Conservation (phyloP, 164 flowering plant species). For the Warburgia ugandensis region DNA sequence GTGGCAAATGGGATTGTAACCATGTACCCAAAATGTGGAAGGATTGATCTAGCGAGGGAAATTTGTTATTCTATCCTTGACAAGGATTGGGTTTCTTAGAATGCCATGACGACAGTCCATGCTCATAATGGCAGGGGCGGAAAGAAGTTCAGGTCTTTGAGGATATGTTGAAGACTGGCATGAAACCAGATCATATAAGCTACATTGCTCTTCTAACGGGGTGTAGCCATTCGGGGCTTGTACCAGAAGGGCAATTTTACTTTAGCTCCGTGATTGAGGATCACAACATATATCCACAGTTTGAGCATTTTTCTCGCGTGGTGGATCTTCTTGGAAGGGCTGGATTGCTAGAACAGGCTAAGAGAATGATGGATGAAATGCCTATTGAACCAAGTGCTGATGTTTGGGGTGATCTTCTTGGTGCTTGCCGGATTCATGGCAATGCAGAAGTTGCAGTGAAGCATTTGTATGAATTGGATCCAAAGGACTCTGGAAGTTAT, state of each 20-base stretch:
- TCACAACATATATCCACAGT: slow-evolving; percentile 23
- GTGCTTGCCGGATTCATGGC: slow-evolving; percentile 38
- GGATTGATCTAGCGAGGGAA: slow-evolving; percentile 26
- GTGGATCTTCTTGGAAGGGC: slow-evolving; percentile 50
- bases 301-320: slow-evolving; percentile 42
- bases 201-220: slow-evolving; percentile 36
- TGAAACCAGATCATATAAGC: slow-evolving; percentile 37
- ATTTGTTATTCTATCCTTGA: slow-evolving; percentile 22
- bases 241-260: slow-evolving; percentile 26
- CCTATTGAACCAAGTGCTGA: slow-evolving; percentile 30
- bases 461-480: slow-evolving; percentile 28
- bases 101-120: slow-evolving; percentile 41
- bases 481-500: slow-evolving; percentile 39
- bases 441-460: slow-evolving; percentile 36
- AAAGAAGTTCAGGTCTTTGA: slow-evolving; percentile 32
- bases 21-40: slow-evolving; percentile 45
- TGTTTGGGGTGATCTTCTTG: slow-evolving; percentile 45
- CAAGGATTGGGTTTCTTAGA: slow-evolving; percentile 47
- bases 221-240: slow-evolving; percentile 43
- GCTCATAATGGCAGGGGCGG: slow-evolving; percentile 42
- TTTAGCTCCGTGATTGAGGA: slow-evolving; percentile 33
- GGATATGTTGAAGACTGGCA: slow-evolving; percentile 25
- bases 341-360: slow-evolving; percentile 40
- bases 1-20: slow-evolving; percentile 36
- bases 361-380: slow-evolving; percentile 28